Evolutionary conservation across 2,329 filamentous ascomycete genomes (phyloP).

Genomic region (Tympanopsis confertula): DNA sequence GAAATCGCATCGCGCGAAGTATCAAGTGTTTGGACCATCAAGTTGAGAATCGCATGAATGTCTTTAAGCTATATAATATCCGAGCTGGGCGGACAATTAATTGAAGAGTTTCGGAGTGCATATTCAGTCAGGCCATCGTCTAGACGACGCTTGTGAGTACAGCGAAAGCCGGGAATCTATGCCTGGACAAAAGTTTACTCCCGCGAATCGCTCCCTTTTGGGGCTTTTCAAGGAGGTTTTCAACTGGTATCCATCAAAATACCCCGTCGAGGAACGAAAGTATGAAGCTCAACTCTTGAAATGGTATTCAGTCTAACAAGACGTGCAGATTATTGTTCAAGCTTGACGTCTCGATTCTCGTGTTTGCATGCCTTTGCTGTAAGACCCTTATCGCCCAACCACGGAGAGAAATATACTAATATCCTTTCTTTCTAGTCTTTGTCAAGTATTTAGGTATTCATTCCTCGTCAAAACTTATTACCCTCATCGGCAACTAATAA

Average conservation of each 20-base stretch:
- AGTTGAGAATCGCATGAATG: too few relatives aligned
- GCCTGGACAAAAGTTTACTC: neutral
- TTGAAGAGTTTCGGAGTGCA: too few relatives aligned
- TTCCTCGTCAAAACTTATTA: neutral
- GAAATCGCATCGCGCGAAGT: too few relatives aligned
- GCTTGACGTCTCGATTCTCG: constrained; percentile 17
- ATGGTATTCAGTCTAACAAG: too few relatives aligned
- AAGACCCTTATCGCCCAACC: constrained; percentile 4
- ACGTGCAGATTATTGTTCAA: constrained; percentile 16
- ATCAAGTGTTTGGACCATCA: too few relatives aligned
- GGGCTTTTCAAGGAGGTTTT: constrained; percentile 18
- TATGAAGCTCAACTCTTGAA: constrained; percentile 4
- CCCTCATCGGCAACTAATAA: neutral
- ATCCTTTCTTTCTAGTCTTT: constrained; percentile 11
- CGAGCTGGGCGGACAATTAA: too few relatives aligned
- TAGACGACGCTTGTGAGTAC: constrained; percentile 1
- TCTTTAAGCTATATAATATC: too few relatives aligned
- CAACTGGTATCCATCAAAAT: constrained; percentile 19
- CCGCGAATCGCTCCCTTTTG: constrained; percentile 6
- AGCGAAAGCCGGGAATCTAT: constrained; percentile 1
- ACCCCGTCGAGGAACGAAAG: constrained; percentile 16
- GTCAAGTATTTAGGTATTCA: constrained; percentile 16
- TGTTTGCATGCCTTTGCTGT: constrained; percentile 19
- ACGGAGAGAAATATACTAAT: neutral
- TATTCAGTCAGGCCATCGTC: constrained; percentile 2